Base-by-base conservation (phyloP, 2,329 filamentous ascomycete species). In the Aspergillus tamarii region DNA sequence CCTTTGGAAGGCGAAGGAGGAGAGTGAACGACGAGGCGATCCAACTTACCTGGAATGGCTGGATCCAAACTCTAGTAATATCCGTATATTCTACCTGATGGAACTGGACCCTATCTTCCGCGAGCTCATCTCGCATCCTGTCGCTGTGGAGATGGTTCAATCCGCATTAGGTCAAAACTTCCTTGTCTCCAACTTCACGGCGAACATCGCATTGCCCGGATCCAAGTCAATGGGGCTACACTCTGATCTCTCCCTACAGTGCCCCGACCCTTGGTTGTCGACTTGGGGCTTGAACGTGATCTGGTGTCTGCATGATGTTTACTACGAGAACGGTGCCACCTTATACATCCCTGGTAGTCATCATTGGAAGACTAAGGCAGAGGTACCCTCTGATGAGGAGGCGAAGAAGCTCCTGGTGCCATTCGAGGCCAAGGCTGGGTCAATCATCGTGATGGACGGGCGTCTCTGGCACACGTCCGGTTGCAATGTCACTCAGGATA, bases 71-170 rank as follows among this genome's bases (percentile, higher is more conserved):
- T 16, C 48, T 12, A 55, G 48, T n/a, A 60, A 60, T 28, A 39
- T 60, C 19, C 59, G 50, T 9, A 30, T 60, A 3, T 60, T 60
- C 50, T 60, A 60, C 19, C 59, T 60, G 19, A 43, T 55, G 36
- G 59, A 60, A 41, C 50, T 60, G 23, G 59, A 60, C 28, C 26
- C 48, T 6, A 32, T 60, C 19, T 60, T 60, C n/a, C 59, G 59
- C 39, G 36, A 60, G n/a, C 36, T 60, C 26, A 43, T 60, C 36
- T 30, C 59, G n/a, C 59, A 60, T 28, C 59, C 59, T 4, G 41
- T 41, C 10, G 59, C 48, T n/a, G 41, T 60, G 28, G 59, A 60
- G 50, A 60, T 60, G 59, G 50, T 55, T 8, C 34, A 54, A 1
- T 54, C 50, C 2, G 59, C 41, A 12, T 30, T 60, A n/a, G 59